Percentiles rank a stretch among this genome's conserved stretches.
phyloP scores from a whole-genome alignment of 2,329 filamentous ascomycete species.

The Teratosphaeria viscida region DNA sequence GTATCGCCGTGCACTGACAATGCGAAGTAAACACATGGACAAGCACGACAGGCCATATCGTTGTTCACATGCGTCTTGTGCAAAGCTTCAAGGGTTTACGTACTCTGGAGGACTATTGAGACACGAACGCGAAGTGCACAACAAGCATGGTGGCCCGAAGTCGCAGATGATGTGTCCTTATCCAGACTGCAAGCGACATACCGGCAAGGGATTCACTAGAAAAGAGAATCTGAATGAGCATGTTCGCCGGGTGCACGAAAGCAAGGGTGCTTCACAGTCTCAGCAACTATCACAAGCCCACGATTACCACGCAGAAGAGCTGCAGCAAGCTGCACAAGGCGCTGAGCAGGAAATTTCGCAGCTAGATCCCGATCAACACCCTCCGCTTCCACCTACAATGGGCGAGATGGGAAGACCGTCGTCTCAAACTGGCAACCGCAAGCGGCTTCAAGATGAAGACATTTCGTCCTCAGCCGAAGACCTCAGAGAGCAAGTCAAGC shows the following conservation, averaged over 20 bases:
- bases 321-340: conserved; percentile 7
- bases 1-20: conserved; percentile 7
- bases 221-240: conserved; percentile 94
- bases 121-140: conserved; percentile 88
- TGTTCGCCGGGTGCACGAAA: conserved; percentile 67
- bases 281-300: conserved; percentile 7
- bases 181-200: conserved; percentile 76
- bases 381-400: background rate
- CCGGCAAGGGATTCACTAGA: conserved; percentile 80
- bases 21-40: conserved; percentile 85
- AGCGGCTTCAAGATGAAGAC: conserved; percentile 3
- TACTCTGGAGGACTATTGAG: conserved; percentile 83
- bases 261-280: conserved; percentile 10
- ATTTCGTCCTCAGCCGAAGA: conserved; percentile 16
- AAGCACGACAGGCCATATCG: conserved; percentile 92
- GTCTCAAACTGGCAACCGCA: conserved; percentile 2
- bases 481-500: conserved; percentile 30
- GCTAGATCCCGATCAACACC: background rate
- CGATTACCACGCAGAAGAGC: conserved; percentile 2
- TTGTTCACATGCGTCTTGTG: conserved; percentile 70
- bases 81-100: conserved; percentile 87
- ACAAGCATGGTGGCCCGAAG: conserved; percentile 78
- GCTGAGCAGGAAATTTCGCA: conserved; percentile 4
- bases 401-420: background rate
- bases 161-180: conserved; percentile 82